A percentile compares a stretch with the other conserved stretches of the same genome.
phyloP scores from a whole-genome alignment of 2,329 filamentous ascomycete genomes.

The Penicillium sumatraense region DNA sequence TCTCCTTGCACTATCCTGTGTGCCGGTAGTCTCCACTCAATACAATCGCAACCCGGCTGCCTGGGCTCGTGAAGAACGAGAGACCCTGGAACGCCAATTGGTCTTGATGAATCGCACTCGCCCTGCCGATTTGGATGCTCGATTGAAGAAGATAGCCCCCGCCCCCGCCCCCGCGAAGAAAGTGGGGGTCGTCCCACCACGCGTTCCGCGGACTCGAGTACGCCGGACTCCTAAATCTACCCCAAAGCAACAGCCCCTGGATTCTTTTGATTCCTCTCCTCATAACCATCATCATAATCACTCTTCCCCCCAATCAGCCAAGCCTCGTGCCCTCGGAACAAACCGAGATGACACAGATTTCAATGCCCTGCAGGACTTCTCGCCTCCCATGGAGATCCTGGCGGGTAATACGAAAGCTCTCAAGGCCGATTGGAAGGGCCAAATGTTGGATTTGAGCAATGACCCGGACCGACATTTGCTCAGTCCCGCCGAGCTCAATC shows the following conservation, averaged over 20 bases:
- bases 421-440: slow-evolving; percentile 87
- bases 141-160: slow-evolving; percentile 47
- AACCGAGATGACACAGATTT: slow-evolving; percentile 86
- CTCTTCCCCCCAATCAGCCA: slow-evolving; percentile 34
- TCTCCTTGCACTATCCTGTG: slow-evolving; percentile 48
- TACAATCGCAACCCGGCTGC: slow-evolving; percentile 51
- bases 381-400: slow-evolving; percentile 70
- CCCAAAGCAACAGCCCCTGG: slow-evolving; percentile 43
- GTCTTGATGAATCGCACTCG: slow-evolving; percentile 46
- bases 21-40: slow-evolving; percentile 45
- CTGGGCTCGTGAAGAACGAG: slow-evolving; percentile 48
- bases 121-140: slow-evolving; percentile 32
- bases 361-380: slow-evolving; percentile 70
- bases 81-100: slow-evolving; percentile 47
- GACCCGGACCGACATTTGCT: slow-evolving; percentile 73
- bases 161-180: slow-evolving; percentile 44
- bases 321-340: slow-evolving; percentile 54
- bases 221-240: slow-evolving; percentile 48
- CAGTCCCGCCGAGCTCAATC: slow-evolving; percentile 74
- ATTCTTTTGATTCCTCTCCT: slow-evolving; percentile 41
- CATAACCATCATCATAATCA: too few species aligned
- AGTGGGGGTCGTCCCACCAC: slow-evolving; percentile 28
- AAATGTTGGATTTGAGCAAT: slow-evolving; percentile 73
- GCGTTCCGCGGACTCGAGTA: slow-evolving; percentile 37
- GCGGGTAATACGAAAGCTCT: slow-evolving; percentile 70